Base-by-base conservation (phyloP, 257 asterid genomes). In the Coffea eugenioides region DNA sequence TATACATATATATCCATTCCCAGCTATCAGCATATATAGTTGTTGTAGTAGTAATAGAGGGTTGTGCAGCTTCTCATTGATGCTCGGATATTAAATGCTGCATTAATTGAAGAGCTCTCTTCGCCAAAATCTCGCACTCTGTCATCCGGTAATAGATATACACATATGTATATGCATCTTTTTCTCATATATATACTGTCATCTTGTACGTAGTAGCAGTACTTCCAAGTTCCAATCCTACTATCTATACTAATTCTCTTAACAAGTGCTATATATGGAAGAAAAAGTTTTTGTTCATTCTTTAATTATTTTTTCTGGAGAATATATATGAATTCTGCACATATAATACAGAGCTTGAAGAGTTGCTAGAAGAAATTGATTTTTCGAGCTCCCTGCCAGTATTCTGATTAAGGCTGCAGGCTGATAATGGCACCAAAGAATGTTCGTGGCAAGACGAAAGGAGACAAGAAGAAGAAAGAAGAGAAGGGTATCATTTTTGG, bases 381-480 rank as follows among this genome's bases (percentile, higher is more conserved):
- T 39, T 39, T 20, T 61, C 41, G 25, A 43, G 59, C 5, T 59
- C 16, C 4, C 75, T 75, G 78, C 14, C 12, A 21, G 3, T 66
- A 66, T 31, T 12, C 8, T 27, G 62, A 14, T 39, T 39, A 3
- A 70, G 77, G 51, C 27, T 27, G 27, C 31, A 31, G 31, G 31
- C 77, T 68, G 80, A 46, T 83, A 86, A 93, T 93, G 99, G 99
- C 99, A 79, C 99, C 97, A 2, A 95, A 95, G 94, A 89, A 87
- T 79, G 93, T 91, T 9, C 94, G 99, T 48, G 97, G 99, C 70
- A 95, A 89, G 94, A 83, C 88, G 0, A 93, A 91, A 85, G 94
- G 97, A 31, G 98, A 92, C 86, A 93, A 90, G 98, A 95, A 92
- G 93, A 95, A 91, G 96, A 93, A 92, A 75, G 98, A 95, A 84